Conservation (phyloP, 1,139 yeast species). For the Hansenula sp. region DNA sequence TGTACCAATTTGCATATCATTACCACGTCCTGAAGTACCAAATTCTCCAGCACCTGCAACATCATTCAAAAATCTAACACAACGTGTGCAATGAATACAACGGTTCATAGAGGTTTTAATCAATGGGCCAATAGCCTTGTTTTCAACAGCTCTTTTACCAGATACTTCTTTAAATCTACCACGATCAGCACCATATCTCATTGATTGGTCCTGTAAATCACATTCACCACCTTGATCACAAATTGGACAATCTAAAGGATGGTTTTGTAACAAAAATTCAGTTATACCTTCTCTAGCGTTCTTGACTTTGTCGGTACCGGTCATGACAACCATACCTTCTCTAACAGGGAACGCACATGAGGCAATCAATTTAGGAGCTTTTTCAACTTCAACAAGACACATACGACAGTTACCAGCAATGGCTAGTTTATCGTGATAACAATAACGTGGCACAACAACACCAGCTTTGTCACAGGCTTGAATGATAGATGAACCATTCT, state of each 20-base stretch:
- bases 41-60: conserved; percentile 92
- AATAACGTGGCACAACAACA: conserved; percentile 81
- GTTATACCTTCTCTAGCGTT: conserved; percentile 90
- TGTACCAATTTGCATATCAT: conserved; percentile 89
- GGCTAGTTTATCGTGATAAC: conserved; percentile 88
- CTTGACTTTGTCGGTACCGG: conserved; percentile 74
- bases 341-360: conserved; percentile 91
- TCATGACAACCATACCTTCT: conserved; percentile 84
- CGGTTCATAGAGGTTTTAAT: conserved; percentile 91
- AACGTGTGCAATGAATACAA: conserved; percentile 90
- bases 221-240: conserved; percentile 97
- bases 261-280: conserved; percentile 83
- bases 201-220: conserved; percentile 84
- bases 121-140: conserved; percentile 86
- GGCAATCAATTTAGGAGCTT: conserved; percentile 87
- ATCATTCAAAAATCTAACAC: conserved; percentile 87
- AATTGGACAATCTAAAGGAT: conserved; percentile 89
- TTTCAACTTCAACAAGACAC: conserved; percentile 89
- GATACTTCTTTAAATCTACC: conserved; percentile 78
- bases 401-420: conserved; percentile 95
- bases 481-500: conserved; percentile 83
- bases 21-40: conserved; percentile 88
- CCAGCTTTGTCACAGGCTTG: conserved; percentile 95
- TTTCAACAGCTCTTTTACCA: conserved; percentile 89
- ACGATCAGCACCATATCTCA: conserved; percentile 81